Evolutionary conservation across 768 basidiomycete species (phyloP).

Genomic region (Suillus weaverae): DNA sequence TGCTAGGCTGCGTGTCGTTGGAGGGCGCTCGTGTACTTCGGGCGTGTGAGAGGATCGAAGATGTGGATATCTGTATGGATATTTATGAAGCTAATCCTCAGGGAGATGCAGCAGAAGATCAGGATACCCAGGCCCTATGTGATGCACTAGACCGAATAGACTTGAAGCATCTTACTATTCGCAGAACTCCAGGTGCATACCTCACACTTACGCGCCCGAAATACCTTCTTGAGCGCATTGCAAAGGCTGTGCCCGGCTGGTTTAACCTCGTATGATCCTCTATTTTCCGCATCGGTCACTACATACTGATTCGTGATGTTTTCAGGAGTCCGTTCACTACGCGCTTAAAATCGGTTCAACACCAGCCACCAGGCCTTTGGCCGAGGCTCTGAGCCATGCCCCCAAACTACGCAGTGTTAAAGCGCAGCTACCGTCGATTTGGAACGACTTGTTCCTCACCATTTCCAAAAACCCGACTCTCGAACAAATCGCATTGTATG

Average conservation of each 20-base stretch:
- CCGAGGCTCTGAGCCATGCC: constrained; percentile 39
- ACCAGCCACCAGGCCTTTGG: constrained; percentile 26
- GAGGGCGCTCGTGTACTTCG: constrained; percentile 41
- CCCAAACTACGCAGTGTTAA: constrained; percentile 49
- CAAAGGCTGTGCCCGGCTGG: constrained; percentile 46
- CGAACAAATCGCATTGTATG: constrained; percentile 43
- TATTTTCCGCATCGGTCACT: constrained; percentile 4
- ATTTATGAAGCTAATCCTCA: constrained; percentile 4
- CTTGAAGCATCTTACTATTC: constrained; percentile 50
- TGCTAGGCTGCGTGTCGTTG: constrained; percentile 42
- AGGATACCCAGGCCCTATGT: constrained; percentile 40
- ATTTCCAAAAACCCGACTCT: constrained; percentile 50
- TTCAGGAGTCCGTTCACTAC: constrained; percentile 52
- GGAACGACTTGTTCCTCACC: constrained; percentile 54
- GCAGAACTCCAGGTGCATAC: constrained; percentile 53
- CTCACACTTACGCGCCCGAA: constrained; percentile 51
- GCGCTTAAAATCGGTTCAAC: constrained; percentile 56
- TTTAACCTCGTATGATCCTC: constrained; percentile 44
- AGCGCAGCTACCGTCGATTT: constrained; percentile 56
- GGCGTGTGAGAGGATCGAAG: constrained; percentile 31
- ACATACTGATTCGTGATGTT: constrained; percentile 7
- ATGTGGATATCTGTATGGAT: constrained; percentile 41
- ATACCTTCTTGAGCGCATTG: constrained; percentile 46
- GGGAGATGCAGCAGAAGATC: constrained; percentile 14
- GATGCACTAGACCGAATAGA: constrained; percentile 38